Base-by-base conservation (phyloP, 352 stramenopile genomes). In the Phytophthora sp. region DNA sequence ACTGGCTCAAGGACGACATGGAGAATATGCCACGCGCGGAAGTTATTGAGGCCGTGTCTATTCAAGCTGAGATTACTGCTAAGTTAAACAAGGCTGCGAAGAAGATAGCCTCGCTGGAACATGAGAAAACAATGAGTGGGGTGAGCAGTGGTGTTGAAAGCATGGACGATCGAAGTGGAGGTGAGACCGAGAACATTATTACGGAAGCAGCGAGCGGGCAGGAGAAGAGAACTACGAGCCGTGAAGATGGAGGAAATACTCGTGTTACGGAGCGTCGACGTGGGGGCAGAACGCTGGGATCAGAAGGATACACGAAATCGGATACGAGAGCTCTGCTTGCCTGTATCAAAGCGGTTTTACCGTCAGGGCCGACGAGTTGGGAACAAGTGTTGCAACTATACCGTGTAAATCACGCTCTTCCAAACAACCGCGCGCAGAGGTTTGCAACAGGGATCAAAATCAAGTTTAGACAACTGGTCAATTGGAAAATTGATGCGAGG, bases 391-490 rank as follows among this genome's bases (percentile, higher is more conserved):
- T 77, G 18, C 57, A 80, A 45, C 39, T 73, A 33, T 80, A 80
- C 33, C 69, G 69, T 24, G 27, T 24, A 29, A 75, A 63, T 15
- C 53, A 81, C 42, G 45, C 66, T 11, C 47, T 36, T n/a, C 66
- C 54, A 13, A 75, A 81, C 18, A 63, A 66, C 18, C 73, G 73
- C 29, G 45, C 69, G 16, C 52, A 39, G 24, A 62, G 73, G 21
- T 66, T 55, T 42, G 3, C 55, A 3, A 52, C 61, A 26, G 72
- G 66, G 29, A 54, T 81, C 38, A 76, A 77, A 36, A 74, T 56
- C 33, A 79, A 81, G 63, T 81, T 81, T 61, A 20, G 56, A 35
- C 70, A 79, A 31, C 56, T 81, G 11, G 47, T 79, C n/a, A 67
- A 79, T 50, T 63, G 55, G 47, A 81, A 71, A 49, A n/a, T 54